Evolutionary conservation across 1,284 basidiomycete genomes (phyloP), one percentile per base, ranked within the genome.

Genomic region (Puccinia brachypodii): DNA sequence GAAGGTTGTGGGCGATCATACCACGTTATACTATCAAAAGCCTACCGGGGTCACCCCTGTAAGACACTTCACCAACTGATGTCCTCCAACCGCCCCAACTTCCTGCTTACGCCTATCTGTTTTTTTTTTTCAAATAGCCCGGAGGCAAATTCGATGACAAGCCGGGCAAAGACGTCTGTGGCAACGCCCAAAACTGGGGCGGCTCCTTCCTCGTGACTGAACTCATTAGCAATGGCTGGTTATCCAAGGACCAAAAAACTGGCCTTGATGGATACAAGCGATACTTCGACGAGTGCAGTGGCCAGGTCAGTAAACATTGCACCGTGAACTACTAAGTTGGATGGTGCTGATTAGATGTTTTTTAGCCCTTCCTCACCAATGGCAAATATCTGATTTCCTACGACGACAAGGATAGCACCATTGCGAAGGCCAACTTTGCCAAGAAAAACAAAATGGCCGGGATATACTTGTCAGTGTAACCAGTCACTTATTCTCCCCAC

Each of bases 221-320:
- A 40, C 53, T 79, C 28, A 60, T 72, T 22, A 53, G 25, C 3
- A 56, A 62, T 14, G 68, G 68, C 7, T 69, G 38, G n/a, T 72
- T 79, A 31, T 58, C 77, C 31, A 13, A 38, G 40, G 77, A 79
- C 50, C 66, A 79, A 72, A 69, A 38, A 11, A 42, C 25, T n/a
- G 79, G 79, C 36, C 36, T 44, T 19, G 62, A 74, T 16, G 79
- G 79, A 36, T 81, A 74, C 71, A 81, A 44, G 36, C 79, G 79
- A 31, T 38, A 64, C 36, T 64, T 74, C 25, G 79, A 81, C 53
- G 28, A 64, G 11, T 81, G 79, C 47, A 81, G 79, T 42, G 79
- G 71, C 25, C 33, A 60, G 44, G 79, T 81, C 4, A 73, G 79
- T 36, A 28, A 53, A 11, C 33, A 33, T 4, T 36, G 16, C 60